These are phyloP conservation scores for Candida tibetensis DNA, from an alignment of 805 yeast species.

Conservation along the genomic window DNA sequence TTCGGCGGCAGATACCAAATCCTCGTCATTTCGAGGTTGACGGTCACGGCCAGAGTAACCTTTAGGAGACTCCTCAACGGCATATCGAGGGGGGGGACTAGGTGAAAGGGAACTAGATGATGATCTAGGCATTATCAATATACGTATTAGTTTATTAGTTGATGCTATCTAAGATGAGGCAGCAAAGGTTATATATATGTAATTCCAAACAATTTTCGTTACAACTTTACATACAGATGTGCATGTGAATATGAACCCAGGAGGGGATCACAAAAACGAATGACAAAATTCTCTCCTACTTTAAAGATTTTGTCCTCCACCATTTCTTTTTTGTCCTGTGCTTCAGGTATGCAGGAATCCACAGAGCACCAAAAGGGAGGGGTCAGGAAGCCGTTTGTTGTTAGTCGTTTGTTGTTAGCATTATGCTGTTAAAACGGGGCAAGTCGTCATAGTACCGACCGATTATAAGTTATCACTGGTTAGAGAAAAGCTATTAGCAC, in stretches of 20 bases:
- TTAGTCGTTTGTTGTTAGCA: too few species aligned
- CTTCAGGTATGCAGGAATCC: background rate
- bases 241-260: background rate
- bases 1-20: constrained; percentile 39
- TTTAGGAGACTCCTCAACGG: constrained; percentile 5
- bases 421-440: too few species aligned
- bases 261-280: background rate
- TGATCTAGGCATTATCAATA: background rate
- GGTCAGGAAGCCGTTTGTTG: too few species aligned
- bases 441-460: too few species aligned
- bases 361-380: too few species aligned
- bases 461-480: too few species aligned
- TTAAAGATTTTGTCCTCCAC: background rate
- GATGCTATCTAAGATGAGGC: too few species aligned
- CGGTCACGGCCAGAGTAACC: background rate
- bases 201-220: too few species aligned
- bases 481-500: too few species aligned
- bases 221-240: too few species aligned
- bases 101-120: constrained; percentile 4
- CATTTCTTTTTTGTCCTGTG: background rate
- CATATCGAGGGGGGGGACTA: constrained; percentile 2
- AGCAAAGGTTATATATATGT: too few species aligned
- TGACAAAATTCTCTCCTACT: background rate
- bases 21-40: constrained; percentile 18
- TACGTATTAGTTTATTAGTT: too few species aligned